Evolutionary conservation across 139 green algal genomes (phyloP), one percentile per base, ranked within the genome.

Genomic region (Tetratostichococcus sp.): DNA sequence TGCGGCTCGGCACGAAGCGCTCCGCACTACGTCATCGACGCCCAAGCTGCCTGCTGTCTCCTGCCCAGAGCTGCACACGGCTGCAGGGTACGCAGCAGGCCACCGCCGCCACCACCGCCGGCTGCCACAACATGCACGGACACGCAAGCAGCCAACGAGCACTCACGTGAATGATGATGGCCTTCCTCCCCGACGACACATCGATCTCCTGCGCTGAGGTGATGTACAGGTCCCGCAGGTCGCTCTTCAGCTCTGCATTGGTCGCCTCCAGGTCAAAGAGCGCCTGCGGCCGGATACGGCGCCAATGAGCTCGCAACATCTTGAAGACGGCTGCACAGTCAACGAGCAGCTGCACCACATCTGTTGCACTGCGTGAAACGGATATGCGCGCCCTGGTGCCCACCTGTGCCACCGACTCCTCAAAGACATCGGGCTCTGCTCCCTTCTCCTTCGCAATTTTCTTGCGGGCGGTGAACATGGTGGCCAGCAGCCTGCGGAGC

Each of bases 261-360:
- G 96, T 99, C 32, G 94, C 94, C 90, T 99, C 96, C 74, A 99
- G 84, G 82, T 99, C 96, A 77, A 99, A 99, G 26, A 99, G 89
- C 65, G 96, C 96, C 96, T 99, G 90, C 57, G 82, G 6, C 1
- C 30, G n/a, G n/a, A n/a, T n/a, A n/a, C n/a, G n/a, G n/a, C n/a
- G n/a, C n/a, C n/a, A n/a, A n/a, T n/a, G n/a, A n/a, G n/a, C n/a
- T n/a, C n/a, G 35, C 34, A 68, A 35, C 25, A 74, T 62, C 2
- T n/a, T n/a, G n/a, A n/a, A n/a, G n/a, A n/a, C n/a, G n/a, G n/a
- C n/a, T n/a, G n/a, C n/a, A n/a, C n/a, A n/a, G n/a, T n/a, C n/a
- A n/a, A n/a, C n/a, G n/a, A n/a, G 65, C 65, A 43, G 6, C 11
- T 11, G 32, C 32, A 19, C 11, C 65, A 70, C 65, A 43, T 21